phyloP scores from a whole-genome alignment of 176 grass and related monocot genomes.

The Zoysia japonica region DNA sequence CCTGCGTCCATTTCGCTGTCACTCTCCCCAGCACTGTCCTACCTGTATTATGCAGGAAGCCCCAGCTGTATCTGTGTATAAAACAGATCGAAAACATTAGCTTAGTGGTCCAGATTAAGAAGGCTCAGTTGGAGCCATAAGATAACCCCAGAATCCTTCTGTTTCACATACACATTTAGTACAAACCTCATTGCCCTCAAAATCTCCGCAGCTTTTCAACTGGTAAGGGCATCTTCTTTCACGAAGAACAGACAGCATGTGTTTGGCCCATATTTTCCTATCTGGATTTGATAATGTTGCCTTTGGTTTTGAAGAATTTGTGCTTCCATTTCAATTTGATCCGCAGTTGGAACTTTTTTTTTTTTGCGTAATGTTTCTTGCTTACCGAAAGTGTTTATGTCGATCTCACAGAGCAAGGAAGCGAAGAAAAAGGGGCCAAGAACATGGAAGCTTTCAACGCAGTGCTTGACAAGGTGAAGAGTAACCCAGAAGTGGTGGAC shows the following conservation, averaged over 20 bases:
- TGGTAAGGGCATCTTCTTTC: constrained; percentile 21
- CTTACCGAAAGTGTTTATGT: constrained; percentile 7
- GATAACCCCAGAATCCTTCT: background rate
- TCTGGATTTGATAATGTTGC: background rate
- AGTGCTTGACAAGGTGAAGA: constrained; percentile 46
- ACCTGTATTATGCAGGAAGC: constrained; percentile 29
- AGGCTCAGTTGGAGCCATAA: constrained; percentile 16
- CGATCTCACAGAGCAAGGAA: constrained; percentile 25
- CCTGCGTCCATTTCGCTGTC: constrained; percentile 48
- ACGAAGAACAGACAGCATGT: background rate
- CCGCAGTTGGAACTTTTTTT: background rate
- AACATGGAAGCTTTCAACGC: constrained; percentile 45
- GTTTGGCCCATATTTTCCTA: background rate
- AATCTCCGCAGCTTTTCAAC: constrained; percentile 7
- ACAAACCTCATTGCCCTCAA: background rate
- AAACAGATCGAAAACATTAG: constrained; percentile 18
- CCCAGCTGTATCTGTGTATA: background rate
- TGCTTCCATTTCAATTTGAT: background rate
- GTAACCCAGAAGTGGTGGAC: constrained; percentile 44
- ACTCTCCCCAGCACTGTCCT: constrained; percentile 28
- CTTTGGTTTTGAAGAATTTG: background rate
- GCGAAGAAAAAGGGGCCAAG: constrained; percentile 37
- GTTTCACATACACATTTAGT: constrained; percentile 2
- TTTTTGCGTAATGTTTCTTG: background rate
- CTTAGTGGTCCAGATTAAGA: constrained; percentile 17